phyloP scores from a whole-genome alignment of 2,329 filamentous ascomycete genomes.

The Massarina eburnea region DNA sequence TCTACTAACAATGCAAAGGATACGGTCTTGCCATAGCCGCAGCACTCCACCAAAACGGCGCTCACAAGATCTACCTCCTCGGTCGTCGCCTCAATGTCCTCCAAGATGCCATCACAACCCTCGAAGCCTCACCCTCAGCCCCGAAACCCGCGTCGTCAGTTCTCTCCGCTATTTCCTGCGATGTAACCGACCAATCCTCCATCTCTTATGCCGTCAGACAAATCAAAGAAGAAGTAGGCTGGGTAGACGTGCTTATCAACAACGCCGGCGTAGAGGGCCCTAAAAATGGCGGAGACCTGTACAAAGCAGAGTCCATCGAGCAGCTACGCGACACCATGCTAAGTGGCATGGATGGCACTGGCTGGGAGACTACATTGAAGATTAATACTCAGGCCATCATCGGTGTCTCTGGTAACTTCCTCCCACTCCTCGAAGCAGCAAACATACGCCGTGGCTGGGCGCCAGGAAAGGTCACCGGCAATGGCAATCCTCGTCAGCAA shows the following conservation, averaged over 20 bases:
- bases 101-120: conserved; percentile 40
- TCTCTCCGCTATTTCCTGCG: conserved; percentile 47
- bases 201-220: conserved; percentile 45
- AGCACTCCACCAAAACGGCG: conserved; percentile 45
- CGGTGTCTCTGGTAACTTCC: conserved; percentile 48
- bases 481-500: conserved; percentile 26
- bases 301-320: conserved; percentile 47
- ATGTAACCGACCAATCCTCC: conserved; percentile 47
- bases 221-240: conserved; percentile 46
- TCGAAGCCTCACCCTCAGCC: conserved; percentile 35
- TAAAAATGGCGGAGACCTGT: conserved; percentile 42
- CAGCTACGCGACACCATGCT: conserved; percentile 48
- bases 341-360: conserved; percentile 21
- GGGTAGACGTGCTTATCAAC: conserved; percentile 56
- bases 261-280: conserved; percentile 55
- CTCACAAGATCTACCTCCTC: conserved; percentile 49
- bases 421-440: conserved; percentile 48
- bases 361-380: conserved; percentile 42
- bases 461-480: conserved; percentile 32
- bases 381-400: conserved; percentile 51
- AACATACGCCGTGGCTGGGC: conserved; percentile 47
- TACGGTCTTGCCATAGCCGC: conserved; percentile 45
- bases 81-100: conserved; percentile 47
- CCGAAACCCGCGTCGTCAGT: conserved; percentile 17
- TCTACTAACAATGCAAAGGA: conserved; percentile 24